Conservation (phyloP, 257 asterid genomes). For the Nyctanthes arbortristis region DNA sequence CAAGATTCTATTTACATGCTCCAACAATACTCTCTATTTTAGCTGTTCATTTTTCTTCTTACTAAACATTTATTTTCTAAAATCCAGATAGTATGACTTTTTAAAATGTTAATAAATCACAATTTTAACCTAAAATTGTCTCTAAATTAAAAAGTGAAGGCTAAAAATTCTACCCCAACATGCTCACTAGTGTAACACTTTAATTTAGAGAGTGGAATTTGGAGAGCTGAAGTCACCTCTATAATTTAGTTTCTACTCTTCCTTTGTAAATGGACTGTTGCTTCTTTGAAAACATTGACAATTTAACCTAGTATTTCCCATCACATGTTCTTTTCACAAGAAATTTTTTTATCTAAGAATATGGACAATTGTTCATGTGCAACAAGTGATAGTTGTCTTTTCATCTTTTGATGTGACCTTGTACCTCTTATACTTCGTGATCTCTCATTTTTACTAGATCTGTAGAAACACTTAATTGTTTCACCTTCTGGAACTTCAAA, state of each 20-base stretch:
- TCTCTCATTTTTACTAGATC: slow-evolving; percentile 15
- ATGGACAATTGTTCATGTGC: slow-evolving; percentile 5
- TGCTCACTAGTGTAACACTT: slow-evolving; percentile 4
- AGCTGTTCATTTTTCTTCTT: slow-evolving; percentile 9
- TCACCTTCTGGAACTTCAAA: slow-evolving; percentile 11
- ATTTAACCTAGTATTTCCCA: slow-evolving; percentile 2
- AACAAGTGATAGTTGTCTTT: slow-evolving; percentile 12
- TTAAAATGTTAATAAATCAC: too few relatives aligned
- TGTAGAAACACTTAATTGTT: neutral
- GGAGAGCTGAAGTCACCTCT: too few relatives aligned
- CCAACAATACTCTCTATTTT: slow-evolving; percentile 12
- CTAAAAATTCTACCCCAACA: slow-evolving; percentile 1
- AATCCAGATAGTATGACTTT: too few relatives aligned
- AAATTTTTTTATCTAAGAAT: neutral
- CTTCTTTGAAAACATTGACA: neutral
- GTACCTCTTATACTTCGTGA: neutral
- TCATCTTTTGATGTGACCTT: neutral
- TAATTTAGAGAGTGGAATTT: too few relatives aligned
- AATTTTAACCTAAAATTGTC: too few relatives aligned
- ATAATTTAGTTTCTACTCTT: neutral
- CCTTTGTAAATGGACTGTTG: slow-evolving; percentile 4
- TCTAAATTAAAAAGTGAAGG: too few relatives aligned
- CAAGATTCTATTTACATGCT: too few relatives aligned
- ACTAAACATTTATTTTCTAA: too few relatives aligned
- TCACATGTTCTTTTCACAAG: slow-evolving; percentile 4